These are phyloP conservation scores for Paraconiothyrium sp. DNA, from an alignment of 2,329 filamentous ascomycete genomes.

Conservation along the genomic window DNA sequence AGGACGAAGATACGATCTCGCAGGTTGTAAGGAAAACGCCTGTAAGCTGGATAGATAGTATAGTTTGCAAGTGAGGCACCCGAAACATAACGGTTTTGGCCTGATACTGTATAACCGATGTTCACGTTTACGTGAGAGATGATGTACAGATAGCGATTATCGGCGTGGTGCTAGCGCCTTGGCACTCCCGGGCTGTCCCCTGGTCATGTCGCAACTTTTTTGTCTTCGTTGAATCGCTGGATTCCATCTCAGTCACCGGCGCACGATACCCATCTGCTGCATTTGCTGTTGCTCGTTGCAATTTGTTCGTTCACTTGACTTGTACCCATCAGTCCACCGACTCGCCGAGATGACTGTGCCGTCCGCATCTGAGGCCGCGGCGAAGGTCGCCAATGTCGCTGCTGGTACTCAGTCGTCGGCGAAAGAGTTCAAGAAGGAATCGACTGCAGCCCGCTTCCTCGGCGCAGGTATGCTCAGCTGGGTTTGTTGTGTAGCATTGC, in stretches of 20 bases:
- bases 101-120: no score
- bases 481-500: no score
- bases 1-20: not conserved
- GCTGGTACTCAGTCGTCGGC: slow-evolving; percentile 54
- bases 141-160: slow-evolving; percentile 17
- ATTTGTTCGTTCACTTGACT: not conserved
- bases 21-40: no score
- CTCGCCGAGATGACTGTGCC: slow-evolving; percentile 36
- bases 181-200: slow-evolving; percentile 9
- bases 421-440: slow-evolving; percentile 82
- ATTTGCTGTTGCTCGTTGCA: slow-evolving; percentile 15
- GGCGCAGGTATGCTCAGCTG: slow-evolving; percentile 78
- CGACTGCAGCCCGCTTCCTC: slow-evolving; percentile 83
- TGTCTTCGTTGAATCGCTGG: slow-evolving; percentile 8
- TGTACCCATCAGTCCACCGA: not conserved
- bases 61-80: not conserved
- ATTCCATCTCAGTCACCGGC: slow-evolving; percentile 8
- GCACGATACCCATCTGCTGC: slow-evolving; percentile 1
- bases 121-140: not conserved
- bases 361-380: slow-evolving; percentile 38
- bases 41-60: not conserved
- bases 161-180: slow-evolving; percentile 15
- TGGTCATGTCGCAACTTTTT: slow-evolving; percentile 21
- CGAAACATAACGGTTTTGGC: not conserved
- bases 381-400: slow-evolving; percentile 41